These are phyloP conservation scores for Starmerella powellii DNA, from an alignment of 805 yeast genomes.

Conservation along the genomic window DNA sequence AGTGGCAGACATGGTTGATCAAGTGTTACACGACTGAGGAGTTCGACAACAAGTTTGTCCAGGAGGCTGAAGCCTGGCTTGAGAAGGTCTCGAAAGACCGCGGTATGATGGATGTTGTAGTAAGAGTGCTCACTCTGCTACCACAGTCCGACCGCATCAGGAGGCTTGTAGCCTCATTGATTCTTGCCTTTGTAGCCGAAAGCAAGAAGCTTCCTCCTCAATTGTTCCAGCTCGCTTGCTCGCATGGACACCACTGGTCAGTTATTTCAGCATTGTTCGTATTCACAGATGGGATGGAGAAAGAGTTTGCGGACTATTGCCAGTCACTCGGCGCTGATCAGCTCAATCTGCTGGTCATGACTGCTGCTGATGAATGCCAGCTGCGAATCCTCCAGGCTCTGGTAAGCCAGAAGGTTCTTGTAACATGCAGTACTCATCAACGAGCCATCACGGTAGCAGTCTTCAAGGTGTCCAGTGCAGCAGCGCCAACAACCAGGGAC, in stretches of 20 bases:
- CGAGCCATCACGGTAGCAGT: constrained; percentile 1
- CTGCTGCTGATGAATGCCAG: constrained; percentile 7
- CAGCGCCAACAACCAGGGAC: constrained; percentile 4
- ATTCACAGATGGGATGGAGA: constrained; percentile 3
- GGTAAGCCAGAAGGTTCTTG: background rate
- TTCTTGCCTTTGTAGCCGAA: background rate
- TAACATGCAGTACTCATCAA: background rate
- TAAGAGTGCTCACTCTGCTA: constrained; percentile 5
- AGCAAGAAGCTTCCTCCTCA: background rate
- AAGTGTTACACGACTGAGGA: background rate
- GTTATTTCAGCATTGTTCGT: constrained; percentile 17
- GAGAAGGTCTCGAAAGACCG: background rate
- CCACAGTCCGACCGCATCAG: background rate
- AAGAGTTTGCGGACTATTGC: constrained; percentile 9
- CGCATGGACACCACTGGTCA: constrained; percentile 8
- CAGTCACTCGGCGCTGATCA: constrained; percentile 6
- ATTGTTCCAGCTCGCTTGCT: constrained; percentile 9
- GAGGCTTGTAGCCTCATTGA: constrained; percentile 1
- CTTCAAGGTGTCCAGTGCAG: background rate
- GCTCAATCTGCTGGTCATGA: constrained; percentile 5
- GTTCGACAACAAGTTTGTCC: background rate
- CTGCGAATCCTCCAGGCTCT: constrained; percentile 3
- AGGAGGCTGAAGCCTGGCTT: constrained; percentile 1
- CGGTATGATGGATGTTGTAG: constrained; percentile 1
- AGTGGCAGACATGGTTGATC: constrained; percentile 10